Conservation (phyloP, 1,139 yeast genomes). For the Geotrichum carabidarum region DNA sequence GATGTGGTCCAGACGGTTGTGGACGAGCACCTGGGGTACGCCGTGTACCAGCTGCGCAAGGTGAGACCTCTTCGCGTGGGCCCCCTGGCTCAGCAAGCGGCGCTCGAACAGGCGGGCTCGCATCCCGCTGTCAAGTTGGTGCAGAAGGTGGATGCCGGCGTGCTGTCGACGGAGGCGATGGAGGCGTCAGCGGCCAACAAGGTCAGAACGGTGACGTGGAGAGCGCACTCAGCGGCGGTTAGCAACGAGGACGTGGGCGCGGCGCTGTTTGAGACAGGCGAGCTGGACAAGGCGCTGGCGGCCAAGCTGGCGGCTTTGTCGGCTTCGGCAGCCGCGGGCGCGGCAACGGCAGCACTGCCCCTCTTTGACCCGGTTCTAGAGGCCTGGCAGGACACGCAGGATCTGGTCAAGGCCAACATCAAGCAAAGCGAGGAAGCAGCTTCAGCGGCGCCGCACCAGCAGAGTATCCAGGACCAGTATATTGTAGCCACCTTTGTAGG, state of each 20-base stretch:
- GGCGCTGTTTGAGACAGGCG: constrained; percentile 40
- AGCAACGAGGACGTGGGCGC: constrained; percentile 70
- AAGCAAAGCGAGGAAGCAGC: constrained; percentile 43
- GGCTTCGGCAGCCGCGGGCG: constrained; percentile 23
- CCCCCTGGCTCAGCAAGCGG: constrained; percentile 31
- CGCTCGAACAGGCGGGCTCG: constrained; percentile 17
- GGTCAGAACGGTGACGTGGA: constrained; percentile 55
- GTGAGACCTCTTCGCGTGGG: constrained; percentile 33
- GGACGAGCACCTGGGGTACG: constrained; percentile 63
- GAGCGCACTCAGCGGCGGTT: constrained; percentile 64
- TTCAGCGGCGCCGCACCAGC: constrained; percentile 40
- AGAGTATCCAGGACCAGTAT: constrained; percentile 65
- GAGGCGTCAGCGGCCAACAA: constrained; percentile 8
- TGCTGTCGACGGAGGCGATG: constrained; percentile 24
- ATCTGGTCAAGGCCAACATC: constrained; percentile 49
- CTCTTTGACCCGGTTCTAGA: constrained; percentile 45
- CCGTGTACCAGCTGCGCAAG: constrained; percentile 44
- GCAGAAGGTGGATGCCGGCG: constrained; percentile 23
- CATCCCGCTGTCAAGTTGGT: constrained; percentile 21
- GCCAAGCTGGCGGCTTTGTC: constrained; percentile 24
- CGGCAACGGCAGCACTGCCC: constrained; percentile 32
- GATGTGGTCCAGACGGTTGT: constrained; percentile 58
- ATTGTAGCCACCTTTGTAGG: constrained; percentile 69
- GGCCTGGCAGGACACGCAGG: constrained; percentile 55
- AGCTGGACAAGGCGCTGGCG: constrained; percentile 28